Conservation (phyloP, 2,329 filamentous ascomycete genomes). For the Neopestalotiopsis rosae region DNA sequence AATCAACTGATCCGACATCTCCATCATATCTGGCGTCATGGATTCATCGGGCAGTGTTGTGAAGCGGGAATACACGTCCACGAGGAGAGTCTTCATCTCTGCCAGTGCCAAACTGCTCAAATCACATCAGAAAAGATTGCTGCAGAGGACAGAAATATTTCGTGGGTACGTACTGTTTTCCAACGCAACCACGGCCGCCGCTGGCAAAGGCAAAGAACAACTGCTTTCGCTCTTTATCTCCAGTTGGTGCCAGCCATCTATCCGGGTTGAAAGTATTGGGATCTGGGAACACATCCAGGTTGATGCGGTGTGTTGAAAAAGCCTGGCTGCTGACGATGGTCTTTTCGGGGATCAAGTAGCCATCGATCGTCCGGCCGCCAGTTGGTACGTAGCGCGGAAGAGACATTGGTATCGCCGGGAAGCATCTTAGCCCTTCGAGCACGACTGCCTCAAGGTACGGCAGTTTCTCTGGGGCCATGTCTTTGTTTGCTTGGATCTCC, state of each 20-base stretch:
- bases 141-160: background rate
- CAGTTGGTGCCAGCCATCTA: constrained; percentile 78
- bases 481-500: constrained; percentile 53
- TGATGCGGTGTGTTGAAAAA: constrained; percentile 63
- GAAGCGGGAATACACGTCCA: constrained; percentile 66
- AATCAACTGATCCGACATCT: constrained; percentile 71
- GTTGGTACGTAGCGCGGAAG: constrained; percentile 64
- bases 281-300: constrained; percentile 74
- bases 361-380: constrained; percentile 61
- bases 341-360: constrained; percentile 55
- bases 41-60: constrained; percentile 58
- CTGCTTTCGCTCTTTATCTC: constrained; percentile 72
- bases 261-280: constrained; percentile 81
- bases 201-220: constrained; percentile 70
- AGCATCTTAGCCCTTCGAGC: constrained; percentile 65
- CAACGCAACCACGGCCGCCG: constrained; percentile 69
- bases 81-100: constrained; percentile 71
- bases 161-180: constrained; percentile 63
- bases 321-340: constrained; percentile 67
- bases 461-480: constrained; percentile 52
- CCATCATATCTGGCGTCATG: constrained; percentile 70
- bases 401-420: constrained; percentile 70
- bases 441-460: constrained; percentile 68
- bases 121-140: background rate
- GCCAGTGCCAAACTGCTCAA: constrained; percentile 60